Evolutionary conservation across 768 basidiomycete species (phyloP), one percentile per base, ranked within the genome.

Genomic region (Phaffia australis): DNA sequence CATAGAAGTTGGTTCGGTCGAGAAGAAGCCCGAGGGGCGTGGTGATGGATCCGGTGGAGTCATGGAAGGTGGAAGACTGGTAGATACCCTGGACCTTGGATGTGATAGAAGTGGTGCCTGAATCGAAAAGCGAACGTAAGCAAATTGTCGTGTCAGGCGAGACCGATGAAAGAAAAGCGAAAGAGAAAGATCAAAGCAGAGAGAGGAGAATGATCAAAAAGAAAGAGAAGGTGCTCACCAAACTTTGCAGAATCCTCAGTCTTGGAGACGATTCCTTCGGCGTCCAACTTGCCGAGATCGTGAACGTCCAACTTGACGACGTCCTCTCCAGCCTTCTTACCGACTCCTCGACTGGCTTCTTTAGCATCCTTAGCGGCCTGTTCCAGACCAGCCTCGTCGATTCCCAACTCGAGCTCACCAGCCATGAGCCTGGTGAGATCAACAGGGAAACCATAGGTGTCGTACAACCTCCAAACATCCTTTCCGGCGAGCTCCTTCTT

Each of bases 401-500:
- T 83, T 8, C 79, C 80, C 54, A 99, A 79, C 1, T 85, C 86
- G 32, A 89, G 79, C 74, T 99, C 95, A 75, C 93, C 89, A 4
- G 95, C 95, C 95, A 99, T 98, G 66, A 99, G 81, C 59, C 87
- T 85, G 0, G 95, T 99, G 59, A 99, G 79, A 74, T 99, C 95
- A 51, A 89, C 91, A 0, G 95, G 95, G 80, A 99, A 99, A 60
- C 95, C 95, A 74, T 88, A 99, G 1, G 95, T 98, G 75, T 99
- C 95, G 75, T 98, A 98, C 60, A 99, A 77, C 30, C 89, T 83
- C 95, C 95, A 99, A 47, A 97, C 89, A 73, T 99, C 94, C 71
- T 86, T 87, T 29, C 95, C 95, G 67, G 80, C 84, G 35, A 99
- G 83, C 71, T 84, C 83, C 49, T 79, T 85, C 5, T 77, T 72